phyloP scores from a whole-genome alignment of 2,329 filamentous ascomycete genomes.

The Penicillium sp. region DNA sequence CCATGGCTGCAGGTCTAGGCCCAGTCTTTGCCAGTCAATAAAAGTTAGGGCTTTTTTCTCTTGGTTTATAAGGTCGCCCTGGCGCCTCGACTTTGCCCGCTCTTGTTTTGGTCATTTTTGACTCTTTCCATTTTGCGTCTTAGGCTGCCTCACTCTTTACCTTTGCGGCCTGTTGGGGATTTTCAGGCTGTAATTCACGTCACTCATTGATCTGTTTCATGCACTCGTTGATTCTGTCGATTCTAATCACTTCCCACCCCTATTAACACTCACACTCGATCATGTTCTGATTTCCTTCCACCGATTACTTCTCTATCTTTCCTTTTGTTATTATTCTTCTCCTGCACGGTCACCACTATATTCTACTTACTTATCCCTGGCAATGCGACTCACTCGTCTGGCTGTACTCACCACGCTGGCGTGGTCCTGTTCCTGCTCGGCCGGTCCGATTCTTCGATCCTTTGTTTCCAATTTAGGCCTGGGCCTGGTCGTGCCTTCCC shows the following conservation, averaged over 20 bases:
- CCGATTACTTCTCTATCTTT: not conserved
- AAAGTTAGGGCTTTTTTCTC: not conserved
- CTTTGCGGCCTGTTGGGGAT: not conserved
- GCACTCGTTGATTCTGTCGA: slow-evolving; percentile 3
- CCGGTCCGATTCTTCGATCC: slow-evolving; percentile 33
- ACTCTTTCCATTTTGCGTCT: not conserved
- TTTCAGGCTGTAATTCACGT: not conserved
- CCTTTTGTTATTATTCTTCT: not conserved
- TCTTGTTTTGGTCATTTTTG: slow-evolving; percentile 3
- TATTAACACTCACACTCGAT: not conserved
- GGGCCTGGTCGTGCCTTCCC: not conserved
- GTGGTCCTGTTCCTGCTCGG: slow-evolving; percentile 25
- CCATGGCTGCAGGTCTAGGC: not conserved
- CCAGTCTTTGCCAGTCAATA: not conserved
- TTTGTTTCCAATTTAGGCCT: slow-evolving; percentile 5
- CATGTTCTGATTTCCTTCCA: not conserved
- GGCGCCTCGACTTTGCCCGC: not conserved
- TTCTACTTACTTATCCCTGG: too few relatives aligned
- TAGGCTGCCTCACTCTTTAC: slow-evolving; percentile 11
- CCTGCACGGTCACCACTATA: slow-evolving; percentile 1
- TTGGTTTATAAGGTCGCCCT: slow-evolving; percentile 11
- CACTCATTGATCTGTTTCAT: slow-evolving; percentile 4
- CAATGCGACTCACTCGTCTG: slow-evolving; percentile 20
- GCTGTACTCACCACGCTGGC: slow-evolving; percentile 16
- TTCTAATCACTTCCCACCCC: too few relatives aligned